Evolutionary conservation across 441 rosid species (phyloP), one percentile per base, ranked within the genome.

Genomic region (Euphorbia celastroides): DNA sequence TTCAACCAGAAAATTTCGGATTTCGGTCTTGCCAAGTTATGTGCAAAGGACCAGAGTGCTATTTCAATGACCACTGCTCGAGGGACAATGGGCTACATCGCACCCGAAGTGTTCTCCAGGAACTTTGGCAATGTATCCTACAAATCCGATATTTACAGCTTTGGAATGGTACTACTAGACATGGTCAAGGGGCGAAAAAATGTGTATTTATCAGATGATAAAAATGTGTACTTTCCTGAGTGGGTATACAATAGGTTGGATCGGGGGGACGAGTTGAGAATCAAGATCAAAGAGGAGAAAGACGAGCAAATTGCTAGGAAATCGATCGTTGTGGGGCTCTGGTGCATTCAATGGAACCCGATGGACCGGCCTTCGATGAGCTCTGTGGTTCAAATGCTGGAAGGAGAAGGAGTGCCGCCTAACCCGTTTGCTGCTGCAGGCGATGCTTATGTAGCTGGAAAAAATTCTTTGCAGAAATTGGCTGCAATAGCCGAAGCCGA

Each of bases 291-390:
- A 23, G 73, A 64, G 19, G 82, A 75, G 59, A 66, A 32, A 1
- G 72, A 75, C 17, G 23, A 50, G 0, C 38, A 75, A 17, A 79
- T 73, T 9, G 77, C 73, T 0, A 75, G 52, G 64, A 75, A 75
- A 28, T 73, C 75, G 2, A 60, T 72, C 19, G 66, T 76, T 28
- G 80, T 76, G 14, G 80, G 78, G 23, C 78, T 79, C 0, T 64
- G n/a, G n/a, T n/a, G n/a, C n/a, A n/a, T n/a, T n/a, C n/a, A n/a
- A n/a, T n/a, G n/a, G n/a, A n/a, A n/a, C n/a, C 82, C 79, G 0
- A 36, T 67, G 1, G 69, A 70, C 31, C 79, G 82, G 20, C 82
- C 79, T 8, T 62, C 75, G 2, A 79, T 75, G 79, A 79, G 67
- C 42, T 25, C 17, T 30, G 77, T 72, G 8, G 71, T 79, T 52